Base-by-base conservation (phyloP, 495 filamentous ascomycete genomes). In the Lasiosphaeria ovina region DNA sequence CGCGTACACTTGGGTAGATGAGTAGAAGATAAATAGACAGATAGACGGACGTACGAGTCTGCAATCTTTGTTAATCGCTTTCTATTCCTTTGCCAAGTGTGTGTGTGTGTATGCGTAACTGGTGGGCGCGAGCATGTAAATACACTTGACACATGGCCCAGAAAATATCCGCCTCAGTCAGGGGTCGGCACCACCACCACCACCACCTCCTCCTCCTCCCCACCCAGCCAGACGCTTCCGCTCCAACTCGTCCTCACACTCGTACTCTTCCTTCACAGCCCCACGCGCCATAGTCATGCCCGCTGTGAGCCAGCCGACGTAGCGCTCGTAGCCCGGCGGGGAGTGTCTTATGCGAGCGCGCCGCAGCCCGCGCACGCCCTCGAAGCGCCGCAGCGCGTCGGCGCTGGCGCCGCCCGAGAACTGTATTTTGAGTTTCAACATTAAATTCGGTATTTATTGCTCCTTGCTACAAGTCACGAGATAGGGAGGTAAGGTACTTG, bases 341-440 rank as follows among this genome's bases (percentile, higher is more conserved):
- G 74, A 77, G 7, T 82, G 81, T 12, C 62, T 48, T 12, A 85
- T 68, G 14, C 62, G 62, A 10, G 75, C 77, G 35, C 57, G 65
- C 47, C 76, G 57, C 9, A 85, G 80, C 0, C 79, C 82, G 35
- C 82, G 66, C 1, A 86, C 77, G 7, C 71, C 77, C 64, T 80
- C 79, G 61, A 85, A 84, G 55, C 74, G 64, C 38, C 66, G 67
- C 59, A 85, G 69, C 14, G 69, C 72, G 14, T 64, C 69, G 51
- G 71, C 72, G 35, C 75, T 75, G 35, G 62, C 65, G 66, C 57
- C 59, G 35, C 73, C 73, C 35, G 72, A 72, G 63, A 77, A 82
- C 62, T 24, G 2, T 24, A 24, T 24, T 24, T 24, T 24, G 24
- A 24, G 24, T 24, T 24, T 24, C 2, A 24, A 24, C 24, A 24